A percentile compares a stretch with the other conserved stretches of the same genome.
Evolutionary conservation across 495 filamentous ascomycete species (phyloP).

Genomic region (Tuber borchii): DNA sequence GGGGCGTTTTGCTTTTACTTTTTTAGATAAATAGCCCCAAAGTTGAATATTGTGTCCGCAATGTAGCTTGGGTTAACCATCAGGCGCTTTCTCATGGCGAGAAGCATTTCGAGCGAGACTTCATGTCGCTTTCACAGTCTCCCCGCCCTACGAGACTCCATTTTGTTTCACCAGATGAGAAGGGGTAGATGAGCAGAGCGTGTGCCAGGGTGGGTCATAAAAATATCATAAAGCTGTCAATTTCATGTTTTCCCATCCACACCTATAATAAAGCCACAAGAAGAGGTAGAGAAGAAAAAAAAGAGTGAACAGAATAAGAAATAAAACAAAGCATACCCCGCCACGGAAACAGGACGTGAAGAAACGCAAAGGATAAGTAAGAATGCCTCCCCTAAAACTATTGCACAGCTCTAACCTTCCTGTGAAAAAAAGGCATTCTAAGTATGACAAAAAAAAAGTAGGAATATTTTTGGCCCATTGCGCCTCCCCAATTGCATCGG

Average conservation of each 20-base stretch:
- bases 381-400: conserved; percentile 9
- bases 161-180: neutral
- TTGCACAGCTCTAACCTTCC: conserved; percentile 3
- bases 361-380: conserved; percentile 8
- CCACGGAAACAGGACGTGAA: neutral
- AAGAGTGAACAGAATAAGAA: conserved; percentile 13
- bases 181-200: neutral
- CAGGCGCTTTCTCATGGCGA: neutral
- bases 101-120: conserved; percentile 5
- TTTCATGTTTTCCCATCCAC: neutral
- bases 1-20: neutral
- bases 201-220: neutral
- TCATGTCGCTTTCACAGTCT: neutral
- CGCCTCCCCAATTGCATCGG: neutral
- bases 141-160: neutral
- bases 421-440: neutral
- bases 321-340: conserved; percentile 2
- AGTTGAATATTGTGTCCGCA: neutral
- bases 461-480: neutral
- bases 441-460: neutral
- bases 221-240: neutral
- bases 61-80: neutral
- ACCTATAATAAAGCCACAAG: neutral
- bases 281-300: neutral
- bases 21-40: neutral